phyloP scores from a whole-genome alignment of 192 early-diverging fungal species.

The Coemansia sp. region DNA sequence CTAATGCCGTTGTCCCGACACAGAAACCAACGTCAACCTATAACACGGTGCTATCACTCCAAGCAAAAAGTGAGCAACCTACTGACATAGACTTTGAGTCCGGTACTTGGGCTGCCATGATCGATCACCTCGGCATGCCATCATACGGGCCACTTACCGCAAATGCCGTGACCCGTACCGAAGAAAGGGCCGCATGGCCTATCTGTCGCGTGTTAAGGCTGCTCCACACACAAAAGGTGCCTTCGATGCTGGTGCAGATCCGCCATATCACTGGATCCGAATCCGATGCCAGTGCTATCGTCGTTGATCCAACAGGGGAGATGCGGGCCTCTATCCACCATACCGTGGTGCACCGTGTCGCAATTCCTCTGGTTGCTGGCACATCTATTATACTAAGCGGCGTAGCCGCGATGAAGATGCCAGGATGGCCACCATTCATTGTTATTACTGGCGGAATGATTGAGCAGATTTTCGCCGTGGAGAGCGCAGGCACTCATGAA shows the following conservation, averaged over 20 bases:
- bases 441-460: slow-evolving; percentile 37
- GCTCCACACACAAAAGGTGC: slow-evolving; percentile 18
- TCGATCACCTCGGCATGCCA: slow-evolving; percentile 31
- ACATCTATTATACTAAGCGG: slow-evolving; percentile 40
- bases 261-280: slow-evolving; percentile 35
- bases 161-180: slow-evolving; percentile 2
- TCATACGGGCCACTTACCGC: slow-evolving; percentile 29
- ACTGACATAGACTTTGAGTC: slow-evolving; percentile 39
- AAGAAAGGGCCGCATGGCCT: slow-evolving; percentile 20
- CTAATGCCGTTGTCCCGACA: background rate
- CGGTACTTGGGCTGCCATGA: slow-evolving; percentile 48
- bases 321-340: slow-evolving; percentile 44
- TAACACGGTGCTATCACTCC: slow-evolving; percentile 24
- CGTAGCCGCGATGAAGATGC: slow-evolving; percentile 31
- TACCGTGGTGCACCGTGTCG: slow-evolving; percentile 24
- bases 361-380: slow-evolving; percentile 23
- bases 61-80: slow-evolving; percentile 7
- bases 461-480: slow-evolving; percentile 38
- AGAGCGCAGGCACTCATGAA: slow-evolving; percentile 20
- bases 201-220: slow-evolving; percentile 27
- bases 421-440: slow-evolving; percentile 35
- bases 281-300: slow-evolving; percentile 27
- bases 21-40: slow-evolving; percentile 31
- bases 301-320: slow-evolving; percentile 51
- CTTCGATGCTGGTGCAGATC: slow-evolving; percentile 42